Base-by-base conservation (phyloP, 805 yeast genomes). In the Wickerhamomyces subpelliculosus region DNA sequence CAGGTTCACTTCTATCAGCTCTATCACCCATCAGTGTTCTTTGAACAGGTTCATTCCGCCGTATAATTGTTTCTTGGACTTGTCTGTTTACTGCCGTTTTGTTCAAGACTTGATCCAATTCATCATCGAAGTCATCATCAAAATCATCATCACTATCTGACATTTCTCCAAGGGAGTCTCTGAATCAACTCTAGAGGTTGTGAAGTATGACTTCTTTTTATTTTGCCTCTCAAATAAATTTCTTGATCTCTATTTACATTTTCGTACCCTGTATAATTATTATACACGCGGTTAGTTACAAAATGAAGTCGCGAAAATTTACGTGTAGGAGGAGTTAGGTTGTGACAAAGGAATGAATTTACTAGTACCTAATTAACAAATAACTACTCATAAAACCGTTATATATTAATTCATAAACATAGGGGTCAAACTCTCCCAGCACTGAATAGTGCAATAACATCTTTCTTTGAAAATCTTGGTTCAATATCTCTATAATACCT, bases 401-500 rank as follows among this genome's bases (percentile, higher is more conserved):
- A 25, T 7, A n/a, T n/a, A n/a, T n/a, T 8, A 22, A 8, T 8
- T 22, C 24, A 10, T 22, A 22, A 22, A 18, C 16, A 19, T 26
- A 19, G 11, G 3, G 22, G 22, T 34, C n/a, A 40, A 10, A 14
- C 12, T 42, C 56, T 51, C 3, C 57, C 51, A n/a, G 49, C 41
- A 31, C 47, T 70, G 53, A 80, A 79, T 2, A 79, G 72, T 4
- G 73, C 63, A 34, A 73, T 74, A 19, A 81, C 66, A 39, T 78
- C 87, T 37, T 70, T 70, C 43, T 71, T 70, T 16, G 73, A 64
- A 41, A 80, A 70, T 35, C 64, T 66, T 26, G 65, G 58, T 27
- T 68, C 74, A n/a, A 70, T 61, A 27, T 78, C 81, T 37, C 65
- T 65, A 39, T 67, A 68, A 42, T 70, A 69, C 41, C 68, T 73